Percentiles rank a stretch among this genome's conserved stretches.
phyloP scores from a whole-genome alignment of 2,329 filamentous ascomycete species.

The Fonsecaea monophora region DNA sequence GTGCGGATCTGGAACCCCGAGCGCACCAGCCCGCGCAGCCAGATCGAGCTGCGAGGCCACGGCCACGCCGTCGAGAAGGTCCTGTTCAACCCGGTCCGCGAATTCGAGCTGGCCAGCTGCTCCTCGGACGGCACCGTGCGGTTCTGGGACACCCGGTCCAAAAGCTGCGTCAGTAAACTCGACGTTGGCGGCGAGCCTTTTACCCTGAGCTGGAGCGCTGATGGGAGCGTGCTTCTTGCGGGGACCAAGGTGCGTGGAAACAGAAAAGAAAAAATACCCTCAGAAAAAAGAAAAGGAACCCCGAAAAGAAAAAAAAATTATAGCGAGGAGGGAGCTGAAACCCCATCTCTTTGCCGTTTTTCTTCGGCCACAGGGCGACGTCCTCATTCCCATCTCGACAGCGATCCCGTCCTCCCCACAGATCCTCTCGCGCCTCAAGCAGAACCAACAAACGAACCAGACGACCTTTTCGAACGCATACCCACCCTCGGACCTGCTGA shows the following conservation, averaged over 20 bases:
- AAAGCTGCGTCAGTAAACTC: slow-evolving; percentile 55
- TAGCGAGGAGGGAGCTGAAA: no score
- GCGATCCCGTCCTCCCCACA: slow-evolving; percentile 49
- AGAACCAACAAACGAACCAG: slow-evolving; percentile 57
- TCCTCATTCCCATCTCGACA: slow-evolving; percentile 54
- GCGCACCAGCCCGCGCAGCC: slow-evolving; percentile 54
- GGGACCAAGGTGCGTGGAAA: slow-evolving; percentile 52
- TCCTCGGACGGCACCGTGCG: slow-evolving; percentile 58
- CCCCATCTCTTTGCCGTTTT: not conserved
- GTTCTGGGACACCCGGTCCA: slow-evolving; percentile 59
- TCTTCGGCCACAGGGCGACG: slow-evolving; percentile 50
- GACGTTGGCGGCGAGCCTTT: slow-evolving; percentile 59
- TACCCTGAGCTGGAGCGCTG: slow-evolving; percentile 56
- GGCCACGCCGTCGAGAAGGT: slow-evolving; percentile 57
- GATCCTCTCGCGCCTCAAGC: slow-evolving; percentile 51
- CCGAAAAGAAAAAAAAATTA: not conserved
- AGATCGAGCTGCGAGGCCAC: slow-evolving; percentile 57
- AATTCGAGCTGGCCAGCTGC: slow-evolving; percentile 58
- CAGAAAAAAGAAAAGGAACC: not conserved
- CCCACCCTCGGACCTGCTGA: slow-evolving; percentile 52
- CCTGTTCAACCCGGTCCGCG: slow-evolving; percentile 57
- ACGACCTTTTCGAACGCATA: slow-evolving; percentile 56
- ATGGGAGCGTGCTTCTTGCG: slow-evolving; percentile 55
- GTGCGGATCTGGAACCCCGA: slow-evolving; percentile 88
- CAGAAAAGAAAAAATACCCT: no score